Percentiles rank a stretch among this genome's conserved stretches.
Conservation (phyloP, 495 filamentous ascomycete genomes). For the Thermothielavioides terrestris region DNA sequence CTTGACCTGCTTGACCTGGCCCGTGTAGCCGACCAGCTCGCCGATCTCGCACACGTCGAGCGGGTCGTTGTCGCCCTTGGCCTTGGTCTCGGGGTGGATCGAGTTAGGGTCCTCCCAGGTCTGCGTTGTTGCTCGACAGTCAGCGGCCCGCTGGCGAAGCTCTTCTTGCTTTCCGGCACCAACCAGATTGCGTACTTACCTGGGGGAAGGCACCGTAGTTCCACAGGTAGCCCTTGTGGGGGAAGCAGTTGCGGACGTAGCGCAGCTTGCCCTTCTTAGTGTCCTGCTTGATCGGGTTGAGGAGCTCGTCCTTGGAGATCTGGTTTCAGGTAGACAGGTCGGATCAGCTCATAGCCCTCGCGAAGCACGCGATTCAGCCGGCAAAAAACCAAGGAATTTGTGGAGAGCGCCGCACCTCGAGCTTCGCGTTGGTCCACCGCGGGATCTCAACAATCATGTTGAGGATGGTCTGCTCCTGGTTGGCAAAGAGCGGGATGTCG, state of each 20-base stretch:
- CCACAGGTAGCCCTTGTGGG: constrained; percentile 99
- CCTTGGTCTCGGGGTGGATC: constrained; percentile 97
- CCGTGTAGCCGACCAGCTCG: constrained; percentile 88
- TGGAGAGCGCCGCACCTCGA: constrained; percentile 59
- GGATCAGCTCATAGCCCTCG: too few species aligned
- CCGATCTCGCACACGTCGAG: constrained; percentile 99
- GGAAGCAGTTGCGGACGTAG: constrained; percentile 99
- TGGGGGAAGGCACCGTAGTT: constrained; percentile 99
- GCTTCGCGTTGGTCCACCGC: constrained; percentile 98
- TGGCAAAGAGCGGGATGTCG: constrained; percentile 96
- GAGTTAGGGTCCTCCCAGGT: constrained; percentile 98
- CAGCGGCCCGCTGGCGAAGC: too few species aligned
- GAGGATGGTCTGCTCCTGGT: constrained; percentile 81
- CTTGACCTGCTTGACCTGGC: constrained; percentile 99
- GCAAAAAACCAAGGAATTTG: not conserved
- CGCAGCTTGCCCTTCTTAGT: constrained; percentile 88
- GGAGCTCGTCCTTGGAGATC: constrained; percentile 95
- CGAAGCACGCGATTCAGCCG: not conserved
- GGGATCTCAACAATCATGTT: constrained; percentile 99
- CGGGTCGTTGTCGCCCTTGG: constrained; percentile 99
- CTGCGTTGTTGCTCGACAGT: too few species aligned
- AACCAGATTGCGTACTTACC: constrained; percentile 47
- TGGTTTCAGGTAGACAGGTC: constrained; percentile 21
- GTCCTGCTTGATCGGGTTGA: constrained; percentile 95
- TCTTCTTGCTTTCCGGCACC: too few species aligned